These are phyloP conservation scores for Phaffomyces opuntiae DNA, from an alignment of 805 yeast genomes.

Conservation along the genomic window DNA sequence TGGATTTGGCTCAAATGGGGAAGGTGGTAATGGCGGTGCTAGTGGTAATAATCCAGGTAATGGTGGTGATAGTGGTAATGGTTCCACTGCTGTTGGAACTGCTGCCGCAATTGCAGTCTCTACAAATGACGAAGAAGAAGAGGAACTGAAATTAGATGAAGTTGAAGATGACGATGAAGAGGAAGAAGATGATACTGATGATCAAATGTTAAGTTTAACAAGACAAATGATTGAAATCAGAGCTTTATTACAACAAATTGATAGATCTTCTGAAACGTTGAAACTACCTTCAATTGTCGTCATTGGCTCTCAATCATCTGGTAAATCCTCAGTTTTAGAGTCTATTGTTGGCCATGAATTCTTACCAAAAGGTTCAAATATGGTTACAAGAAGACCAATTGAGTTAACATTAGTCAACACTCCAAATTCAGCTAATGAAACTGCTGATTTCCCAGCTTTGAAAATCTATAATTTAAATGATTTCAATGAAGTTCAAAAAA, in stretches of 20 bases:
- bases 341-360: constrained; percentile 98
- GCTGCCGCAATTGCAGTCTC: constrained; percentile 44
- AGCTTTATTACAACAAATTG: constrained; percentile 66
- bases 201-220: constrained; percentile 82
- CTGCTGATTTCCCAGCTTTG: constrained; percentile 90
- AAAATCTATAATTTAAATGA: constrained; percentile 78
- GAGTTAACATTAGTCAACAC: constrained; percentile 89
- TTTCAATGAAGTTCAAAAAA: constrained; percentile 80
- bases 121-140: constrained; percentile 36
- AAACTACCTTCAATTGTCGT: constrained; percentile 93
- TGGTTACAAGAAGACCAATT: constrained; percentile 97
- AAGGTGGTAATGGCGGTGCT: constrained; percentile 25
- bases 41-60: constrained; percentile 12
- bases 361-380: constrained; percentile 92
- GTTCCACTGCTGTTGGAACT: constrained; percentile 49
- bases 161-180: constrained; percentile 42
- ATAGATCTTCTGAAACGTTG: constrained; percentile 63
- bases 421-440: constrained; percentile 72
- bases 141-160: constrained; percentile 29
- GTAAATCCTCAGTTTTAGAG: constrained; percentile 93
- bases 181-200: constrained; percentile 54
- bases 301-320: constrained; percentile 95
- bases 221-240: constrained; percentile 96
- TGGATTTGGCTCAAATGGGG: constrained; percentile 16
- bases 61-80: constrained; percentile 26